Base-by-base conservation (phyloP, 352 stramenopile genomes). In the Phytophthora gonapodyides region DNA sequence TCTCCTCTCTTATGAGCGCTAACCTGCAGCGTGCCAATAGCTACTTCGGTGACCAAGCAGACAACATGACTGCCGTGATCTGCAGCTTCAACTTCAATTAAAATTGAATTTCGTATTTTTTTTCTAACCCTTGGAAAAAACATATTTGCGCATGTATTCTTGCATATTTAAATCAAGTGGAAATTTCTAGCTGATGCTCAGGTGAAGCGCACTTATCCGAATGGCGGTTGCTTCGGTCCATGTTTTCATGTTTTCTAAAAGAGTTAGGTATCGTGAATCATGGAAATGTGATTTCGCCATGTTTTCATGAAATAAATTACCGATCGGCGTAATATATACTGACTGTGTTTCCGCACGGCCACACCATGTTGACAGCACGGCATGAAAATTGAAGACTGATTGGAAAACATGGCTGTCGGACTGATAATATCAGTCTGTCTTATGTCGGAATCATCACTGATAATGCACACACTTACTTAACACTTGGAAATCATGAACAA, bases 1-100 rank as follows among this genome's bases (percentile, higher is more conserved):
- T 67, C 6, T 53, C 57, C 7, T 56, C 62, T 12, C 71, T 96
- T 38, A 84, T 96, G 78, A 30, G 69, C 5, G 67, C 63, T 46
- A 97, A 94, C 43, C 55, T 89, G 31, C 27, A 71, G 8, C 79
- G 84, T 7, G 85, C 88, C 2, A 68, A 70, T 10, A 61, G 53
- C 30, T 78, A 91, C 52, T 97, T 96, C 46, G 87, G 84, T n/a
- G 81, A 82, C 53, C 72, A 93, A 45, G 84, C 87, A 4, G 88
- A 97, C 75, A 97, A 97, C 67, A 96, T 96, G 85, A 96, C 89
- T 3, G 88, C 74, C 5, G 73, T 96, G 33, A 52, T 96, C 19
- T 91, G 82, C 60, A 66, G 61, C 19, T 65, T 89, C 46, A 61
- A 65, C 21, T 50, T 74, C 30, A 52, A 16, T 34, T 52, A 24